Evolutionary conservation across 2,329 filamentous ascomycete genomes (phyloP).

Genomic region (Madurella mycetomatis): DNA sequence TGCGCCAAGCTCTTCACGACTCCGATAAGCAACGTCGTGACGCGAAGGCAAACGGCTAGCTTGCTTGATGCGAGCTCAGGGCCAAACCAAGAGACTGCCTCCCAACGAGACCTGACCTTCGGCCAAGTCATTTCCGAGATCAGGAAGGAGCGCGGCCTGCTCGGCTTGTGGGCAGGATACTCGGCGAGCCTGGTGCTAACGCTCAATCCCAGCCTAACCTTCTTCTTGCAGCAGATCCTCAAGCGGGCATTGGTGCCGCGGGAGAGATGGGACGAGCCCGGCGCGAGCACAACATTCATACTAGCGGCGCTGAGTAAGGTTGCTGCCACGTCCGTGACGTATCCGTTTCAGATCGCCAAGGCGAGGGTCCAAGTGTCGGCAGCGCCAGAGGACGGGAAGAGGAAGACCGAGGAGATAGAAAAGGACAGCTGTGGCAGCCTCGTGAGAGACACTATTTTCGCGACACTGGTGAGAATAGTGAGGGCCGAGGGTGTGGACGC

Average conservation of each 20-base stretch:
- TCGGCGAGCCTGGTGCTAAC: constrained; percentile 75
- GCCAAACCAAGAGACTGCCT: neutral
- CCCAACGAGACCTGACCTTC: constrained; percentile 38
- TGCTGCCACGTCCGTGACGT: constrained; percentile 70
- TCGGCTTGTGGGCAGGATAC: constrained; percentile 85
- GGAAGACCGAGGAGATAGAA: constrained; percentile 19
- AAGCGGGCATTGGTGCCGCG: constrained; percentile 54
- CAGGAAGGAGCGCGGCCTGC: constrained; percentile 56
- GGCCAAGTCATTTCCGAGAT: constrained; percentile 61
- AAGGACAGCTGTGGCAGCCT: constrained; percentile 24
- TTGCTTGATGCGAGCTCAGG: constrained; percentile 3
- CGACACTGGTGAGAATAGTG: constrained; percentile 54
- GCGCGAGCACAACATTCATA: constrained; percentile 37
- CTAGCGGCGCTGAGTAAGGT: constrained; percentile 74
- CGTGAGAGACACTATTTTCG: constrained; percentile 53
- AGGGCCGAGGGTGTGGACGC: constrained; percentile 62
- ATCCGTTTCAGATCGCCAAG: constrained; percentile 84
- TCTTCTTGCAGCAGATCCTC: constrained; percentile 72
- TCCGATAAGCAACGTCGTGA: constrained; percentile 77
- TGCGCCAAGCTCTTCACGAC: constrained; percentile 72
- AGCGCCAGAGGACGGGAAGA: constrained; percentile 28
- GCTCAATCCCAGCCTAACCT: constrained; percentile 81
- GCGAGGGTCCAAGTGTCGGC: constrained; percentile 66
- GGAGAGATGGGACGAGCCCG: constrained; percentile 35
- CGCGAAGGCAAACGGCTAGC: constrained; percentile 67